These are phyloP conservation scores for Coemansia reversa DNA, from an alignment of 192 early-diverging fungal species.

Conservation along the genomic window DNA sequence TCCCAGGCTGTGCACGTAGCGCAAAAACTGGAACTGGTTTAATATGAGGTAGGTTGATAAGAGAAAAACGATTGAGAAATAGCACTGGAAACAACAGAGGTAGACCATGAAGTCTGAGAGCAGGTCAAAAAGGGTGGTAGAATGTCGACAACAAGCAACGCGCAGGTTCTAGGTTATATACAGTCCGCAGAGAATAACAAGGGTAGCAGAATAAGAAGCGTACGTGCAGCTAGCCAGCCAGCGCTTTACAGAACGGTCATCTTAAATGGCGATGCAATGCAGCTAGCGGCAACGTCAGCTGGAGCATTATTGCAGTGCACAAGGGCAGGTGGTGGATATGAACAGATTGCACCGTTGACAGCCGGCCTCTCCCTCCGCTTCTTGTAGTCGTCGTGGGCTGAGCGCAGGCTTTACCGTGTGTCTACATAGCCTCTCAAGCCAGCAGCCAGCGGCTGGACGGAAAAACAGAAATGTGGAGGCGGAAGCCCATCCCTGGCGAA, in stretches of 20 bases:
- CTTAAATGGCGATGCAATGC: background rate
- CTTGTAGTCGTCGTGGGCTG: background rate
- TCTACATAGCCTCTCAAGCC: background rate
- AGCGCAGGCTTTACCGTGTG: background rate
- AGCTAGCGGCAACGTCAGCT: background rate
- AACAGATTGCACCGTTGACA: background rate
- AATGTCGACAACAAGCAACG: background rate
- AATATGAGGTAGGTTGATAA: background rate
- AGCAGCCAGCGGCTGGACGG: conserved; percentile 1
- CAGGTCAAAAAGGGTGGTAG: background rate
- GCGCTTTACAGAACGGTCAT: background rate
- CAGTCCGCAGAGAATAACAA: background rate
- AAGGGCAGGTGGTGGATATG: background rate
- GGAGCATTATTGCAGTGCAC: background rate
- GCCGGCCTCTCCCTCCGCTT: background rate
- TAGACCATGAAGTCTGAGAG: background rate
- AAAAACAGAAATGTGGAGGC: conserved; percentile 13
- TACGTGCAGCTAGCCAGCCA: background rate
- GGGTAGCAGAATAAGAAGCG: background rate
- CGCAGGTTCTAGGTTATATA: background rate
- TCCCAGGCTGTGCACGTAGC: background rate
- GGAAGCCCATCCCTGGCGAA: background rate
- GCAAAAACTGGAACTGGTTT: background rate
- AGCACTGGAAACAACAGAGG: background rate
- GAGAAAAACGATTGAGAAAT: background rate